Percentiles rank a stretch among this genome's conserved stretches.
phyloP scores from a whole-genome alignment of 768 basidiomycete genomes.

The Imleria badia region DNA sequence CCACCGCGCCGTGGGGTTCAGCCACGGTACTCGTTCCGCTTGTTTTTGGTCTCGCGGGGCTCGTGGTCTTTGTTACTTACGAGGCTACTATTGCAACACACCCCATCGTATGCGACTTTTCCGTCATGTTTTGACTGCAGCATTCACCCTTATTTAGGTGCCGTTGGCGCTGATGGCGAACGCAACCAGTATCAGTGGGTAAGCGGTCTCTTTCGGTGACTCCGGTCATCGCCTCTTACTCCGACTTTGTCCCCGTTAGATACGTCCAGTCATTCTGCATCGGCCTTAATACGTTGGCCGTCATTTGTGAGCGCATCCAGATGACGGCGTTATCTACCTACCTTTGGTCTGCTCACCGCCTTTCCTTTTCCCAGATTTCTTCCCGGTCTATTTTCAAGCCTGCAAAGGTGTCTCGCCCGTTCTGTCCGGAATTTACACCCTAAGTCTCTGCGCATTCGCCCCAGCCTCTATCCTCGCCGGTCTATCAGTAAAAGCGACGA shows the following conservation, averaged over 20 bases:
- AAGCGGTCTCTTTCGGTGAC: not conserved
- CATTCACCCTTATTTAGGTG: constrained; percentile 21
- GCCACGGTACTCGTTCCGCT: constrained; percentile 42
- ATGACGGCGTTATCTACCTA: not conserved
- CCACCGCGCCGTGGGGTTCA: constrained; percentile 41
- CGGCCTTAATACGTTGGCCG: constrained; percentile 16
- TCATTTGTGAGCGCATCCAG: constrained; percentile 21
- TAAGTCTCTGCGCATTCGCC: constrained; percentile 39
- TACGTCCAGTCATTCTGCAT: constrained; percentile 35
- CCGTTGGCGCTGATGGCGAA: constrained; percentile 34
- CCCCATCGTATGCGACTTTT: constrained; percentile 32
- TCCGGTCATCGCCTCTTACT: not conserved
- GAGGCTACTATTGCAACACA: constrained; percentile 34
- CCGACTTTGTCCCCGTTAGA: not conserved
- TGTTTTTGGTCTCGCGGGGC: constrained; percentile 37
- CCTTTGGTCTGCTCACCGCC: not conserved
- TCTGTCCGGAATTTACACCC: constrained; percentile 34
- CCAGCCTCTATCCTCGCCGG: constrained; percentile 41
- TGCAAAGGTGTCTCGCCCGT: constrained; percentile 38
- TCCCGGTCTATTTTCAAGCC: constrained; percentile 40
- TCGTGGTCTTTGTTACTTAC: constrained; percentile 37
- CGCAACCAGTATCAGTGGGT: constrained; percentile 33
- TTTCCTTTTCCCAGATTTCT: constrained; percentile 33
- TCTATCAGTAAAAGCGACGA: constrained; percentile 32
- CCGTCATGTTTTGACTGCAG: not conserved